Evolutionary conservation across 2,329 filamentous ascomycete genomes (phyloP).

Genomic region (Fusarium hainanense): DNA sequence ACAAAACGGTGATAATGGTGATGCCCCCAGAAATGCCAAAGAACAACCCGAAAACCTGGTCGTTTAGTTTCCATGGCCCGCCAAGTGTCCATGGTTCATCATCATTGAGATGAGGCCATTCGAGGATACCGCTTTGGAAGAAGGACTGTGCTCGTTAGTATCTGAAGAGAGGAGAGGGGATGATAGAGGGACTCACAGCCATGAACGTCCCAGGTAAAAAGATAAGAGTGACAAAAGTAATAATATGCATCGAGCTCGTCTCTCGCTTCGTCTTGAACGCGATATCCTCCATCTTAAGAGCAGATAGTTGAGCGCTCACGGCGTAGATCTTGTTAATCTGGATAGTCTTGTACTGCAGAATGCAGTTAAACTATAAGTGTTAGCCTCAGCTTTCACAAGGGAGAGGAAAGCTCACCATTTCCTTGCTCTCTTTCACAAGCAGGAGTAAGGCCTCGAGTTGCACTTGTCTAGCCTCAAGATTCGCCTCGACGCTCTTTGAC

Average conservation of each 20-base stretch:
- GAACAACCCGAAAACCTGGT: slow-evolving; percentile 11
- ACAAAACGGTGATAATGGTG: neutral
- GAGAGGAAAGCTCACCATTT: neutral
- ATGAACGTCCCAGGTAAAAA: slow-evolving; percentile 35
- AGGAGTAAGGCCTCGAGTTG: slow-evolving; percentile 20
- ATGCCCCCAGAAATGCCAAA: slow-evolving; percentile 6
- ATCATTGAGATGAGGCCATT: neutral
- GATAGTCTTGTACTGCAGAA: slow-evolving; percentile 25
- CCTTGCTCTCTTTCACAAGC: slow-evolving; percentile 19
- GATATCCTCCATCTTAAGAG: slow-evolving; percentile 32
- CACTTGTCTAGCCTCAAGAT: slow-evolving; percentile 1
- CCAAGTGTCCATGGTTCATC: neutral
- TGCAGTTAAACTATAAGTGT: slow-evolving; percentile 15
- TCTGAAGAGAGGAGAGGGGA: no score
- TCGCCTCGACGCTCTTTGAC: slow-evolving; percentile 1
- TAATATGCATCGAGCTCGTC: slow-evolving; percentile 35
- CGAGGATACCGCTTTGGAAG: slow-evolving; percentile 33
- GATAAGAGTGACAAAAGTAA: slow-evolving; percentile 30
- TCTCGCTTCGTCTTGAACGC: slow-evolving; percentile 33
- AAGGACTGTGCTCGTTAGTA: slow-evolving; percentile 13
- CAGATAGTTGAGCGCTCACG: slow-evolving; percentile 17
- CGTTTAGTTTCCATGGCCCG: slow-evolving; percentile 2
- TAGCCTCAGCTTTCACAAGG: neutral
- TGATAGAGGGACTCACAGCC: slow-evolving; percentile 7
- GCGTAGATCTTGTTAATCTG: slow-evolving; percentile 30